Conservation (phyloP, 148 eudicot genomes). For the Cornus florida region DNA sequence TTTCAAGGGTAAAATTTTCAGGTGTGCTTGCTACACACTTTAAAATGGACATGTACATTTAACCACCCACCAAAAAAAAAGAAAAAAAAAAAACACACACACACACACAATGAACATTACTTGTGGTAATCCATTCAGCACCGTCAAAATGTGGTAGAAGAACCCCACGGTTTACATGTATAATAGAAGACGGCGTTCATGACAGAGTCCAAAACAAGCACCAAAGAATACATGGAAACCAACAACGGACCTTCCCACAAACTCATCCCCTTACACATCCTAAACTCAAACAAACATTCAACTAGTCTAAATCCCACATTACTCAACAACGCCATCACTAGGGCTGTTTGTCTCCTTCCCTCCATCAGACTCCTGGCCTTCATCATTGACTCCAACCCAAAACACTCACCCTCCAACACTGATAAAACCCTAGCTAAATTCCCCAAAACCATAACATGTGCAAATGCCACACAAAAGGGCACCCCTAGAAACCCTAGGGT, state of each 20-base stretch:
- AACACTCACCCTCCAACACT: slow-evolving; percentile 10
- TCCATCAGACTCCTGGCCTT: slow-evolving; percentile 2
- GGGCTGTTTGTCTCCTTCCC: slow-evolving; percentile 14
- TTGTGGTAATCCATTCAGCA: not conserved
- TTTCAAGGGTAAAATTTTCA: no score
- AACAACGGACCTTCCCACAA: slow-evolving; percentile 17
- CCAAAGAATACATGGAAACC: slow-evolving; percentile 23
- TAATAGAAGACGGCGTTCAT: slow-evolving; percentile 6
- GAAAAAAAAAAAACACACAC: no score
- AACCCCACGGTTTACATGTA: slow-evolving; percentile 5
- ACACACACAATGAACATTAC: no score
- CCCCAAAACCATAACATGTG: slow-evolving; percentile 11
- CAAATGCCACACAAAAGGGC: slow-evolving; percentile 11
- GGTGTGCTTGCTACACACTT: no score
- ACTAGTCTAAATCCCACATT: slow-evolving; percentile 13
- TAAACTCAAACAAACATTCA: slow-evolving; percentile 15
- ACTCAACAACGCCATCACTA: slow-evolving; percentile 7
- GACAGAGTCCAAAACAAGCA: slow-evolving; percentile 19
- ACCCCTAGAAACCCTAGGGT: slow-evolving; percentile 5
- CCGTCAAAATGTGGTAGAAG: not conserved
- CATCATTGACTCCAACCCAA: not conserved
- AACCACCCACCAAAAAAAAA: no score
- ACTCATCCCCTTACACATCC: slow-evolving; percentile 11
- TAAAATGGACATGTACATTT: no score
- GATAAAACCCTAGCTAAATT: slow-evolving; percentile 1